These are phyloP conservation scores for Hemileccinum impolitum DNA, from an alignment of 768 basidiomycete genomes.

Conservation along the genomic window DNA sequence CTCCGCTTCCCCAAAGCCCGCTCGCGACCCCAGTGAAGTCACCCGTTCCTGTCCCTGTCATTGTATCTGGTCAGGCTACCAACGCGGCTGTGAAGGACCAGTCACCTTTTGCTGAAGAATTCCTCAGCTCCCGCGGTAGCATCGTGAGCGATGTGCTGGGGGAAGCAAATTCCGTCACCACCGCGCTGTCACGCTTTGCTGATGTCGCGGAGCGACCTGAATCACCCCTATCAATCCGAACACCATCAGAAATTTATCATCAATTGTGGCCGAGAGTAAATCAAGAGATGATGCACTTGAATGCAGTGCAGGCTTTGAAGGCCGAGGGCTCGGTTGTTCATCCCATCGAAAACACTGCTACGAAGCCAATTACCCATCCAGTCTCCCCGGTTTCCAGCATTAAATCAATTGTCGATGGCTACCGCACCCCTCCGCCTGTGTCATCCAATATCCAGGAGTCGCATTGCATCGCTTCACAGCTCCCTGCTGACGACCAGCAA, in stretches of 20 bases:
- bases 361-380: conserved; percentile 3
- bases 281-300: conserved; percentile 36
- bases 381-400: conserved; percentile 6
- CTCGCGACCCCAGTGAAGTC: background rate
- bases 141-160: conserved; percentile 7
- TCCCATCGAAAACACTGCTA: background rate
- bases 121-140: conserved; percentile 23
- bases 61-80: background rate
- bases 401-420: conserved; percentile 33
- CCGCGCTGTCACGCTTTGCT: conserved; percentile 6
- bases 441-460: conserved; percentile 3
- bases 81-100: conserved; percentile 1
- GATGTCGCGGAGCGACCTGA: conserved; percentile 4
- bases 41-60: background rate
- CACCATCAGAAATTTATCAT: conserved; percentile 18
- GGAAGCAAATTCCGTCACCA: background rate
- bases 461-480: background rate
- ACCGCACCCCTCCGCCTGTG: conserved; percentile 16
- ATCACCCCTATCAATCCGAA: conserved; percentile 8
- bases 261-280: conserved; percentile 36
- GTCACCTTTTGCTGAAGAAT: conserved; percentile 14
- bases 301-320: conserved; percentile 11
- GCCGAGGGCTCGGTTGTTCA: background rate
- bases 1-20: background rate
- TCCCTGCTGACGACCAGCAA: background rate